Percentiles rank a stretch among this genome's conserved stretches.
Evolutionary conservation across 176 grass and related monocot genomes (phyloP).

Genomic region (Poa annua): DNA sequence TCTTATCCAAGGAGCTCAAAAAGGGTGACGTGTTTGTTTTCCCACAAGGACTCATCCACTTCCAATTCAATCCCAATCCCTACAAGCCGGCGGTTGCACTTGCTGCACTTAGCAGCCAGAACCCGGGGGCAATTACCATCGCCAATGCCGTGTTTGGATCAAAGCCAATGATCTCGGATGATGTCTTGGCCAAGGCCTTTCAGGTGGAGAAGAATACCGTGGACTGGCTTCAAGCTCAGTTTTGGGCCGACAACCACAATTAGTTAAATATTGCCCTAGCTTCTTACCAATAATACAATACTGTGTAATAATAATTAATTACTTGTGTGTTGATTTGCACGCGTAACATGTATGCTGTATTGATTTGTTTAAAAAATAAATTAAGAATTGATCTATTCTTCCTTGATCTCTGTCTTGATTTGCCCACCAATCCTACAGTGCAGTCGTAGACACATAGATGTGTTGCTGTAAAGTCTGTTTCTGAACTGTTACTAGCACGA

Average conservation of each 20-base stretch:
- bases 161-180: background rate
- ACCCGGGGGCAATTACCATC: background rate
- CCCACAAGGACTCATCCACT: constrained; percentile 5
- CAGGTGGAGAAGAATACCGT: constrained; percentile 7
- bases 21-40: constrained; percentile 4
- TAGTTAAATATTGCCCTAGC: background rate
- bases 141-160: background rate
- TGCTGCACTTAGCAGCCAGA: constrained; percentile 7
- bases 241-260: background rate
- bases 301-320: background rate
- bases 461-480: constrained; percentile 11
- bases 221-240: constrained; percentile 1
- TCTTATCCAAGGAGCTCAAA: background rate
- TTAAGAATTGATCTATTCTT: background rate
- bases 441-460: background rate
- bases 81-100: background rate
- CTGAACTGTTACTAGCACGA: background rate
- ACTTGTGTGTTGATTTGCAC: background rate
- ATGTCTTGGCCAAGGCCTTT: background rate
- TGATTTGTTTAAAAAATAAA: background rate
- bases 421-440: background rate
- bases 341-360: background rate
- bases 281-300: background rate
- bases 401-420: background rate
- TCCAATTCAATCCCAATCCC: background rate